Evolutionary conservation across 768 basidiomycete species (phyloP).

Genomic region (Pleurotus eryngii): DNA sequence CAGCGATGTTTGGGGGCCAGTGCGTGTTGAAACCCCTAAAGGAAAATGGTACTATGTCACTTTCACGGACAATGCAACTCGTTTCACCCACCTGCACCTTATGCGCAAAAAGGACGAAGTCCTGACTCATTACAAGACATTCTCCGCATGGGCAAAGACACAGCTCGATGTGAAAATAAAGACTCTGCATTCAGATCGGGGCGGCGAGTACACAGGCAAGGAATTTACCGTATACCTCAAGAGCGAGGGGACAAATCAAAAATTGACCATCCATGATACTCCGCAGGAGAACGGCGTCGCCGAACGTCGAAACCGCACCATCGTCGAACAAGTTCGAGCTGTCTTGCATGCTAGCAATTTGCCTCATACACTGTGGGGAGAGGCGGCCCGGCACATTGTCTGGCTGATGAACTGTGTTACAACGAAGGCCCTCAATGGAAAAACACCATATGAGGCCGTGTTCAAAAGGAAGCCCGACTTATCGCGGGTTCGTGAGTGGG

Average conservation of each 20-base stretch:
- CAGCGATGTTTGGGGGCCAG: conserved; percentile 44
- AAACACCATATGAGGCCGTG: conserved; percentile 25
- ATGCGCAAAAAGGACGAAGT: conserved; percentile 28
- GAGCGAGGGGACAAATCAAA: conserved; percentile 31
- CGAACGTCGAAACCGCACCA: conserved; percentile 34
- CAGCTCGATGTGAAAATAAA: conserved; percentile 20
- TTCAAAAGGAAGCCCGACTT: conserved; percentile 29
- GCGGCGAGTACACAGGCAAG: conserved; percentile 29
- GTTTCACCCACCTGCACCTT: conserved; percentile 23
- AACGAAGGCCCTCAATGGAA: conserved; percentile 22
- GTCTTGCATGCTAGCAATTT: conserved; percentile 32
- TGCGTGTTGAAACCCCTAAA: conserved; percentile 21
- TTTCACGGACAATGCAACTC: conserved; percentile 32
- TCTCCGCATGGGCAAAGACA: conserved; percentile 22
- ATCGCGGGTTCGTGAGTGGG: conserved; percentile 25
- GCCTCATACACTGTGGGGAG: conserved; percentile 35
- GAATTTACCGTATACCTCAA: conserved; percentile 29
- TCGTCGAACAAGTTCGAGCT: conserved; percentile 28
- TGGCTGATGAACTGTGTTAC: conserved; percentile 34
- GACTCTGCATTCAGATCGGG: conserved; percentile 23
- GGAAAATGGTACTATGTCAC: conserved; percentile 31
- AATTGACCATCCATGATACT: conserved; percentile 39
- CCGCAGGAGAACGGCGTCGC: conserved; percentile 43
- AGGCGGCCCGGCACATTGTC: conserved; percentile 28
- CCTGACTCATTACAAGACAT: conserved; percentile 25